Conservation (phyloP, 2,329 filamentous ascomycete species). For the Sarocladiaceae sp. region DNA sequence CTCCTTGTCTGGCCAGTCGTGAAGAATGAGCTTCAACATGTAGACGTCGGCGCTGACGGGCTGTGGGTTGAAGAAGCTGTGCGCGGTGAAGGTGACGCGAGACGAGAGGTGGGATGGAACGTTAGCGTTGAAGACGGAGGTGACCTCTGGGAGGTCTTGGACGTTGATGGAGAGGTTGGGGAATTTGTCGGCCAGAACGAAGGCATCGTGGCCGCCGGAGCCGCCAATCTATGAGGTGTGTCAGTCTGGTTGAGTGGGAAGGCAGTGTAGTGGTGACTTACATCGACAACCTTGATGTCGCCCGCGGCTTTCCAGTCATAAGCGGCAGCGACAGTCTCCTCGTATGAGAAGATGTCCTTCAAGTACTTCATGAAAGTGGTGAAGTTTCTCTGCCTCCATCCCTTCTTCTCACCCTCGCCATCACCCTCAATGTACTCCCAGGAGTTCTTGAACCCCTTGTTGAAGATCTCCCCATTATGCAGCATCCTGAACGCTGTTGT, state of each 20-base stretch:
- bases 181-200: conserved; percentile 33
- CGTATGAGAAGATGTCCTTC: conserved; percentile 32
- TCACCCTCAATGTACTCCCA: conserved; percentile 36
- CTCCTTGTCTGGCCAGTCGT: conserved; percentile 47
- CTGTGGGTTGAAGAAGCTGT: conserved; percentile 34
- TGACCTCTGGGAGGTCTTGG: conserved; percentile 35
- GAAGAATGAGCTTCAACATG: conserved; percentile 47
- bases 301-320: conserved; percentile 31
- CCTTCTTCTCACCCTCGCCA: conserved; percentile 29
- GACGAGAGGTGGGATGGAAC: conserved; percentile 25
- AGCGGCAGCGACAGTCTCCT: conserved; percentile 24
- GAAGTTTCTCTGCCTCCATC: conserved; percentile 32
- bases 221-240: conserved; percentile 29
- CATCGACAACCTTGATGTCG: conserved; percentile 32
- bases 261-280: conserved; percentile 19
- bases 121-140: conserved; percentile 27
- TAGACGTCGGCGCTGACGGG: conserved; percentile 39
- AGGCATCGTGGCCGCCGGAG: conserved; percentile 34
- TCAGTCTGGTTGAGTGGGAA: neutral
- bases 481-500: conserved; percentile 31
- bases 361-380: conserved; percentile 33
- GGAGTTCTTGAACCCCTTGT: conserved; percentile 22
- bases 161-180: conserved; percentile 35
- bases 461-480: conserved; percentile 23
- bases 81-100: conserved; percentile 29